Conservation (phyloP, 2,329 filamentous ascomycete genomes). For the Arthroderma sp. region DNA sequence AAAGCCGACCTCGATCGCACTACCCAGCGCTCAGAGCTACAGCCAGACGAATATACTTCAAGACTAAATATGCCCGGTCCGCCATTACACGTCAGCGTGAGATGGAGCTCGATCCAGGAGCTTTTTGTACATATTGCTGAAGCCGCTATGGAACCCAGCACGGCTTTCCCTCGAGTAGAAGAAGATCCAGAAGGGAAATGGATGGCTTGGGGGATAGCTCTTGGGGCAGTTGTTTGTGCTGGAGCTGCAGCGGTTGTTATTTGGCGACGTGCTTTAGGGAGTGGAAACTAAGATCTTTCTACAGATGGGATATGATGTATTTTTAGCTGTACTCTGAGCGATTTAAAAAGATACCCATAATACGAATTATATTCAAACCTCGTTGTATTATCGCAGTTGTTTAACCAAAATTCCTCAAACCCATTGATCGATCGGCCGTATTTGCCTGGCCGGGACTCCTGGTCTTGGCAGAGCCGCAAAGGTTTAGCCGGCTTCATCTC, state of each 20-base stretch:
- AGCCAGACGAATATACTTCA: slow-evolving; percentile 84
- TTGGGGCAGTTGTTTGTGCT: slow-evolving; percentile 55
- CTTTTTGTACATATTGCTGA: slow-evolving; percentile 87
- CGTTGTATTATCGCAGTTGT: not conserved
- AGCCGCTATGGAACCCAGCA: slow-evolving; percentile 77
- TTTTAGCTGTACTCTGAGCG: not conserved
- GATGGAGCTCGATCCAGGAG: slow-evolving; percentile 86
- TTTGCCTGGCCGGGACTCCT: too few relatives aligned
- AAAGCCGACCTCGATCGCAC: slow-evolving; percentile 96
- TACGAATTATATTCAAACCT: not conserved
- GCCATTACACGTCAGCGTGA: slow-evolving; percentile 86
- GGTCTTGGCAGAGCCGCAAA: too few relatives aligned
- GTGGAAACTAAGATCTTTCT: slow-evolving; percentile 14
- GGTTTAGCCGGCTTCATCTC: too few relatives aligned
- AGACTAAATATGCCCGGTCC: slow-evolving; percentile 68
- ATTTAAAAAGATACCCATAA: slow-evolving; percentile 3
- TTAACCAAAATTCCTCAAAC: not conserved
- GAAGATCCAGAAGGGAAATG: slow-evolving; percentile 67
- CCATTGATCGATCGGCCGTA: too few relatives aligned
- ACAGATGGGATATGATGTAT: not conserved
- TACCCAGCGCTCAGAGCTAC: slow-evolving; percentile 79
- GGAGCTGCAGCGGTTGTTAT: slow-evolving; percentile 46
- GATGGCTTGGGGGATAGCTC: slow-evolving; percentile 71
- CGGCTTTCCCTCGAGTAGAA: slow-evolving; percentile 77
- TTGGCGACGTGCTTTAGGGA: slow-evolving; percentile 39